Evolutionary conservation across 495 filamentous ascomycete genomes (phyloP), one percentile per base, ranked within the genome.

Genomic region (Lineolata rhizophorae): DNA sequence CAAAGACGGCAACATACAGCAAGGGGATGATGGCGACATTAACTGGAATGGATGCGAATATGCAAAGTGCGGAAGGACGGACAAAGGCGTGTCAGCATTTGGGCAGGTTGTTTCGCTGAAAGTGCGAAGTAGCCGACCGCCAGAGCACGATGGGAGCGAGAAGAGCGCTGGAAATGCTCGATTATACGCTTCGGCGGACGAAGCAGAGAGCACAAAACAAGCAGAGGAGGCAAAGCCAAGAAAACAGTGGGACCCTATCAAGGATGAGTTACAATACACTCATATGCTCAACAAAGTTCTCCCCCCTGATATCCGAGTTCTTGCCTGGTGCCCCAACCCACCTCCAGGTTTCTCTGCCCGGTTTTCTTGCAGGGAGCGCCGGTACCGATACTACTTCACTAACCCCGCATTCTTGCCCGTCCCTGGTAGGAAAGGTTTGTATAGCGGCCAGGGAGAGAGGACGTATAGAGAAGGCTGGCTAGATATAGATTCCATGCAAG

Each of bases 351-450:
- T 97, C 52, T 79, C 79, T 32, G 85, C 87, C 10, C 71, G 90
- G n/a, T 91, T 93, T 57, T 79, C 72, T 32, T 97, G 87, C 55
- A 63, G 72, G 29, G 80, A 91, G 50, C 66, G 87, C 29, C 70
- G 70, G 34, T 97, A 97, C 52, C 65, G 72, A 25, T 97, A 95
- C 54, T 94, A 92, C 64, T 97, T 97, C 60, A 95, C 85, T 5
- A 76, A 93, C 43, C 90, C 87, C 0, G 76, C 76, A 2, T 90
- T 81, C 42, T 44, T 67, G 17, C 81, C 83, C 1, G 33, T 50
- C 12, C 66, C 67, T 1, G 52, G 52, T 26, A 34, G 9, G 27
- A 20, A 18, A 57, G 61, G 13, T 44, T 54, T 13, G 51, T 53
- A 19, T 24, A 46, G 18, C 29, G 48, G 60, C 41, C 58, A 62